Base-by-base conservation (phyloP, 345 rosid species). In the Acer negundo region DNA sequence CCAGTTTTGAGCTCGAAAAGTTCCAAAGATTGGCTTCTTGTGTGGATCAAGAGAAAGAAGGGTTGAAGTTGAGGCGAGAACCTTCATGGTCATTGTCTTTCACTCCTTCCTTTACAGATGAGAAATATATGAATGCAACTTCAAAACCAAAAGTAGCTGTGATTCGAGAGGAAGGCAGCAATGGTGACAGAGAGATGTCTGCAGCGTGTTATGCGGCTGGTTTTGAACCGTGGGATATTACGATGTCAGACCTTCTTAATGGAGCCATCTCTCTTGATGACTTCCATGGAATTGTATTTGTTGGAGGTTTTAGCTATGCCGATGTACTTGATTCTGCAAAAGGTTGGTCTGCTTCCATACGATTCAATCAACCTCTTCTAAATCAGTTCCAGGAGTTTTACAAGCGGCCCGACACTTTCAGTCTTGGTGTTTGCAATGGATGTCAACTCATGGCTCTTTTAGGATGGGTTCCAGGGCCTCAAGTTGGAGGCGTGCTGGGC, bases 291-390 rank as follows among this genome's bases (percentile, higher is more conserved):
- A 82, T 95, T 46, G 95, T 87, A 68, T 95, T 95, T 81, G 99
- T 93, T 66, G 99, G 99, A 70, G 97, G 98, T 35, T 95, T 95
- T 78, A 95, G 98, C 77, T 95, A 93, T 74, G 98, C 96, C 0
- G 97, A 95, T 70, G 98, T 95, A 46, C 97, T 95, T 3, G 95
- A 92, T 83, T 95, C 99, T 68, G 96, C 99, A 13, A 93, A 95
- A 86, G 99, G 99, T 73, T 95, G 99, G 99, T 90, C 98, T 79
- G 99, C 96, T 73, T 95, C 99, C 26, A 92, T 93, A 62, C 84
- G 93, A 19, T 93, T 93, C 88, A 95, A 91, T 61, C 80, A 89
- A 72, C 91, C 98, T 26, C 88, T 93, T 73, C 78, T 93, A 49
- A 73, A 76, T 75, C 98, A 95, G 78, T 95, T 93, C 74, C 97